These are phyloP conservation scores for Chromera velia DNA, from an alignment of 73 alveolate species.

Conservation along the genomic window DNA sequence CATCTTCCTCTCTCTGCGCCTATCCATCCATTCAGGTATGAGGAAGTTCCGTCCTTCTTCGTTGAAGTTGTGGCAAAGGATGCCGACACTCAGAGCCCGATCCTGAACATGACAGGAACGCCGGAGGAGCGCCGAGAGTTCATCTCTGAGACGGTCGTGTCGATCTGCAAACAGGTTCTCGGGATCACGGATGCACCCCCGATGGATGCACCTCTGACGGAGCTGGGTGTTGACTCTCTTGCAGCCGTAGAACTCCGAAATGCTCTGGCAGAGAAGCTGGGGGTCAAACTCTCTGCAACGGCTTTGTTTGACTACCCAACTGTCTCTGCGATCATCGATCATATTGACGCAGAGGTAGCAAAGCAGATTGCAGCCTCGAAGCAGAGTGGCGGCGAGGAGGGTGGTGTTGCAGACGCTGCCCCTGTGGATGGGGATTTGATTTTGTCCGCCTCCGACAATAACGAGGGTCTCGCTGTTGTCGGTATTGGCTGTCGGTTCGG, in stretches of 20 bases:
- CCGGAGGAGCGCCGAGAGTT: too few species aligned
- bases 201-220: constrained; percentile 12
- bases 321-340: constrained; percentile 31
- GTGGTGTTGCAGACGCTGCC: neutral
- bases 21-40: too few species aligned
- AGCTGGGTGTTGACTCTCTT: constrained; percentile 5
- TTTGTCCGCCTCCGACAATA: neutral
- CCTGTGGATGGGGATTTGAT: neutral
- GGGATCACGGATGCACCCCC: neutral
- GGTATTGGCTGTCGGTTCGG: neutral
- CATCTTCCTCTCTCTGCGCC: too few species aligned
- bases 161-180: neutral
- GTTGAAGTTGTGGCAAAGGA: too few species aligned
- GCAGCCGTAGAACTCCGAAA: constrained; percentile 1
- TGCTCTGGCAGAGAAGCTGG: neutral
- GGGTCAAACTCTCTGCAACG: constrained; percentile 39
- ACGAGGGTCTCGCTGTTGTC: neutral
- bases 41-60: neutral
- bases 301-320: constrained; percentile 46
- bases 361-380: neutral
- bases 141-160: neutral
- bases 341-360: neutral
- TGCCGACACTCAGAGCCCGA: too few species aligned
- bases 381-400: neutral
- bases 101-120: too few species aligned